A percentile compares a stretch with the other conserved stretches of the same genome.
Evolutionary conservation across 176 grass and related monocot species (phyloP).

Genomic region (Saccharum spontaneum): DNA sequence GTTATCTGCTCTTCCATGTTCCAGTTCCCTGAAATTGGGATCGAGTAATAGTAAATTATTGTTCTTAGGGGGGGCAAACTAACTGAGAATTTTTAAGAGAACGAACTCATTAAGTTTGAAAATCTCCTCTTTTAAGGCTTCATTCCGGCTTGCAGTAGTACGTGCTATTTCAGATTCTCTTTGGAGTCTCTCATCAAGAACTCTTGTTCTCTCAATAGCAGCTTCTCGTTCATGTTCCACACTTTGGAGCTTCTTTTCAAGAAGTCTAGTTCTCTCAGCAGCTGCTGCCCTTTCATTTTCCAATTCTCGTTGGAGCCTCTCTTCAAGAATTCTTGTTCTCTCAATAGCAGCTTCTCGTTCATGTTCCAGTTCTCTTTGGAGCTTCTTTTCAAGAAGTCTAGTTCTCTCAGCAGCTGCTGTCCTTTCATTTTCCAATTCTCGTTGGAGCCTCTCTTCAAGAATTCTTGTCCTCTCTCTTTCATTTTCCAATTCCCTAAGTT

Average conservation of each 20-base stretch:
- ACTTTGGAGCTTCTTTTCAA: neutral
- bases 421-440: neutral
- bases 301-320: neutral
- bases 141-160: neutral
- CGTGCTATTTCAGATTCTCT: neutral
- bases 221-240: neutral
- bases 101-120: neutral
- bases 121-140: neutral
- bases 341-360: neutral
- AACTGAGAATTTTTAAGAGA: neutral
- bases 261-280: neutral
- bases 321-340: neutral
- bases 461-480: neutral
- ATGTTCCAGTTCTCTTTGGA: neutral
- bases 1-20: slow-evolving; percentile 3
- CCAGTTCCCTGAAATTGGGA: neutral
- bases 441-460: neutral
- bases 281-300: neutral
- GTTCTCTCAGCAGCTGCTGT: slow-evolving; percentile 5
- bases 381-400: neutral
- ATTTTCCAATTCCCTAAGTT: neutral
- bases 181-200: neutral
- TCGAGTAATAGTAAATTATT: neutral
- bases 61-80: neutral
- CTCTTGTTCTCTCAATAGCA: neutral